Evolutionary conservation across 2,329 filamentous ascomycete genomes (phyloP), one percentile per base, ranked within the genome.

Genomic region (Cordyceps farinosa): DNA sequence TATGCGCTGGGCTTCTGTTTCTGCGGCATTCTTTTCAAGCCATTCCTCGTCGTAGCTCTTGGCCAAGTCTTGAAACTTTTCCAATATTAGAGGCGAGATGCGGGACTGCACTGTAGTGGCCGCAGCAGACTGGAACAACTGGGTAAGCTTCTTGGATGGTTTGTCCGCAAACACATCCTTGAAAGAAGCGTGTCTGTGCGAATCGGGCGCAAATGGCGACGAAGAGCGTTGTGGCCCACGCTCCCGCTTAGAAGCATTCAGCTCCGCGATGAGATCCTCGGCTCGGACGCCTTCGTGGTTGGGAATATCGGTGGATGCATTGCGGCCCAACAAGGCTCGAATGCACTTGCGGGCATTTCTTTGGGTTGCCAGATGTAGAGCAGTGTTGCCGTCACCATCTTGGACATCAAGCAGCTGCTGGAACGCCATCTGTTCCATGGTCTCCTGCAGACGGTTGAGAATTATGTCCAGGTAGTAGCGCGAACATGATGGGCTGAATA

Each of bases 391-490:
- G 47, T 92, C 88, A 34, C 88, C 81, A 74, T 99, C 94, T 71
- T 92, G 90, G 9, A 87, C 84, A 69, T 97, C 92, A 11, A 99
- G 80, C 11, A 98, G 78, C 54, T 86, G 81, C 65, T 92, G 90
- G 54, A 98, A 87, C 62, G 91, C 87, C 62, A 88, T 86, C 9
- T 88, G 88, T 5, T 91, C 87, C 68, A 90, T 86, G 1, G 87
- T 86, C 70, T 96, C 91, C 66, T 88, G 86, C 65, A 99, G 85
- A 74, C 90, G 92, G 75, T 96, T 94, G 62, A 98, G 82, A 66
- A 98, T 88, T 67, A 90, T 90, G 74, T 98, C 94, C 38, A 97
- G 85, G 76, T 99, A 99, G 75, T 98, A 98, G 40, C 92, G 86
- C 38, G 93, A 92, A 71, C 91, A 96, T 29, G 90, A 89, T 72